A percentile compares a stretch with the other conserved stretches of the same genome.
phyloP scores from a whole-genome alignment of 352 stramenopile genomes.

The Pythium aristosporum region DNA sequence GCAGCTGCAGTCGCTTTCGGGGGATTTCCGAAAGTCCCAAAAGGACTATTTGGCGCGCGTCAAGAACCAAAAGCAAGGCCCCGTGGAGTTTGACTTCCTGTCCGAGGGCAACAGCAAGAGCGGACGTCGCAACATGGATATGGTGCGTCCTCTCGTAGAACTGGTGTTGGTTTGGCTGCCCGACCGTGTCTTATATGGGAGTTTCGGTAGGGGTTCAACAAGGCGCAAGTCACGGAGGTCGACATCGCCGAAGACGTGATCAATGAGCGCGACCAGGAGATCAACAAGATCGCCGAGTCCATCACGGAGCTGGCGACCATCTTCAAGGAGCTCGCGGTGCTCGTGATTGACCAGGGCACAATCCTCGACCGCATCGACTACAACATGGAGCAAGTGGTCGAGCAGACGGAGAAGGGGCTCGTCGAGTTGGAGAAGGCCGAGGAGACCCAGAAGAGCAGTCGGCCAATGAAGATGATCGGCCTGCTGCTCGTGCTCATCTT shows the following conservation, averaged over 20 bases:
- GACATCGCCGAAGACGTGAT: conserved; percentile 96
- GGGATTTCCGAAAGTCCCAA: conserved; percentile 96
- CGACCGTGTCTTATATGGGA: neutral
- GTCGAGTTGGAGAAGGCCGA: conserved; percentile 99
- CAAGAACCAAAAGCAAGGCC: conserved; percentile 96
- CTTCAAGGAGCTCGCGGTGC: conserved; percentile 99
- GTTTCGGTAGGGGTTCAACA: conserved; percentile 84
- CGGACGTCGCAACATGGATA: conserved; percentile 52
- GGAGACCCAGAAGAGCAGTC: conserved; percentile 96
- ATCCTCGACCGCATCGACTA: conserved; percentile 99
- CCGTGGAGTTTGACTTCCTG: conserved; percentile 91
- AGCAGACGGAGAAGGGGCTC: conserved; percentile 98
- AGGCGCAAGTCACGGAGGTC: conserved; percentile 94
- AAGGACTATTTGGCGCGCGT: conserved; percentile 97
- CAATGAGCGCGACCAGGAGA: conserved; percentile 95
- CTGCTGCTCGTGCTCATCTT: conserved; percentile 92
- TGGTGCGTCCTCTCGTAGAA: conserved; percentile 28
- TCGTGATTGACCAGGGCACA: conserved; percentile 99
- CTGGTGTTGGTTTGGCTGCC: neutral
- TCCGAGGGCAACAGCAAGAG: conserved; percentile 67
- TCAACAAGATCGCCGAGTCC: conserved; percentile 97
- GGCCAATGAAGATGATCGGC: conserved; percentile 95
- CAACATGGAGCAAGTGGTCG: conserved; percentile 99
- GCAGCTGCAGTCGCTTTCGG: conserved; percentile 96
- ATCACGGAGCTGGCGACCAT: conserved; percentile 99